phyloP scores from a whole-genome alignment of 495 filamentous ascomycete genomes.

The Podospora pseudocomata region DNA sequence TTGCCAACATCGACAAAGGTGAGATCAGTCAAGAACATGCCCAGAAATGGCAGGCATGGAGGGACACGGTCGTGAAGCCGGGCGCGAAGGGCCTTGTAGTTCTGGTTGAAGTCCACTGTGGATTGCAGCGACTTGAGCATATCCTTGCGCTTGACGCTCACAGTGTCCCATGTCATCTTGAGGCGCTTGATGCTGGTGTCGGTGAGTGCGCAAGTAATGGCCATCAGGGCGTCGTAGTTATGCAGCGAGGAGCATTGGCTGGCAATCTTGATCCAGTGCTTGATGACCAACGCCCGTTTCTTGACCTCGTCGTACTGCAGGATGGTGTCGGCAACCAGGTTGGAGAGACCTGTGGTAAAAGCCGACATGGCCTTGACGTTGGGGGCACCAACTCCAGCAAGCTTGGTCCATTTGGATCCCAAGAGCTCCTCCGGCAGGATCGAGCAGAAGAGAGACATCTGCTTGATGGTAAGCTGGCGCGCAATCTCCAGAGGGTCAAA shows the following conservation, averaged over 20 bases:
- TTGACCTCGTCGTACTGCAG: constrained; percentile 82
- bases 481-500: constrained; percentile 92
- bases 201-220: constrained; percentile 90
- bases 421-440: constrained; percentile 94
- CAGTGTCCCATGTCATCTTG: constrained; percentile 87
- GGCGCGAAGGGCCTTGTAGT: constrained; percentile 85
- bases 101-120: constrained; percentile 83
- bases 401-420: constrained; percentile 89
- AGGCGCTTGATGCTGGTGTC: constrained; percentile 89
- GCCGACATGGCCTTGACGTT: constrained; percentile 95
- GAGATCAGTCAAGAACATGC: constrained; percentile 87
- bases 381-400: constrained; percentile 69
- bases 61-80: constrained; percentile 84
- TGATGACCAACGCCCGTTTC: constrained; percentile 85
- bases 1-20: constrained; percentile 93
- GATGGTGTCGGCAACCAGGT: constrained; percentile 94
- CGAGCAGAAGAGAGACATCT: constrained; percentile 87
- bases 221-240: constrained; percentile 97
- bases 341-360: constrained; percentile 84
- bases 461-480: constrained; percentile 88
- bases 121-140: constrained; percentile 71
- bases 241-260: constrained; percentile 81
- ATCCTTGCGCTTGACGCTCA: constrained; percentile 80
- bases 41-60: constrained; percentile 94
- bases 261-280: constrained; percentile 98